Evolutionary conservation across 1,139 yeast genomes (phyloP).

Genomic region (Geotrichum reessii): DNA sequence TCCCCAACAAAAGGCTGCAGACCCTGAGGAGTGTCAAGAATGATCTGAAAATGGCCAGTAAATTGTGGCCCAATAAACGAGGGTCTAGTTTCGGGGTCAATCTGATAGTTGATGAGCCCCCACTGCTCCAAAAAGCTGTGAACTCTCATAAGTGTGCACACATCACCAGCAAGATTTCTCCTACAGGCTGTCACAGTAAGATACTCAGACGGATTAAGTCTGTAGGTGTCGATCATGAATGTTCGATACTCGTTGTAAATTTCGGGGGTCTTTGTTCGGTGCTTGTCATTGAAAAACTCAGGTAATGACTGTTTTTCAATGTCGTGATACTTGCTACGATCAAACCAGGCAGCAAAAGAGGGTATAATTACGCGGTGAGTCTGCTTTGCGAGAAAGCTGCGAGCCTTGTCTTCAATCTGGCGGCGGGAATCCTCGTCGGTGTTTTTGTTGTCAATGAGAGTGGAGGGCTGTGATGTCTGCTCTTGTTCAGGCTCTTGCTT

Average conservation of each 20-base stretch:
- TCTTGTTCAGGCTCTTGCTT: background rate
- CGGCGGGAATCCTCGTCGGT: conserved; percentile 7
- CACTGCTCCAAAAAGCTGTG: conserved; percentile 88
- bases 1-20: conserved; percentile 36
- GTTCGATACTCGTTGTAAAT: conserved; percentile 84
- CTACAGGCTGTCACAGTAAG: conserved; percentile 91
- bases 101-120: conserved; percentile 97
- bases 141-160: conserved; percentile 83
- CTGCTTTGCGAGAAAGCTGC: conserved; percentile 44
- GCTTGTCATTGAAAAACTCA: conserved; percentile 74
- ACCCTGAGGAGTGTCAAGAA: conserved; percentile 89
- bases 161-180: conserved; percentile 93
- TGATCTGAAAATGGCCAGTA: conserved; percentile 44
- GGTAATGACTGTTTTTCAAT: conserved; percentile 73
- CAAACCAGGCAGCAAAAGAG: conserved; percentile 89
- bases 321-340: conserved; percentile 60
- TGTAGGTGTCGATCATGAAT: conserved; percentile 87
- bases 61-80: conserved; percentile 66
- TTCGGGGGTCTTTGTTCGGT: conserved; percentile 80
- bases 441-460: background rate
- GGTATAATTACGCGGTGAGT: conserved; percentile 90
- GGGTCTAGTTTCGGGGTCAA: conserved; percentile 68
- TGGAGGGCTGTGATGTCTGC: background rate
- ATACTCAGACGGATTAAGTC: conserved; percentile 89
- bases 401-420: conserved; percentile 28